Evolutionary conservation across 208 protist species (phyloP).

Genomic region (Leishmania guyanensis): DNA sequence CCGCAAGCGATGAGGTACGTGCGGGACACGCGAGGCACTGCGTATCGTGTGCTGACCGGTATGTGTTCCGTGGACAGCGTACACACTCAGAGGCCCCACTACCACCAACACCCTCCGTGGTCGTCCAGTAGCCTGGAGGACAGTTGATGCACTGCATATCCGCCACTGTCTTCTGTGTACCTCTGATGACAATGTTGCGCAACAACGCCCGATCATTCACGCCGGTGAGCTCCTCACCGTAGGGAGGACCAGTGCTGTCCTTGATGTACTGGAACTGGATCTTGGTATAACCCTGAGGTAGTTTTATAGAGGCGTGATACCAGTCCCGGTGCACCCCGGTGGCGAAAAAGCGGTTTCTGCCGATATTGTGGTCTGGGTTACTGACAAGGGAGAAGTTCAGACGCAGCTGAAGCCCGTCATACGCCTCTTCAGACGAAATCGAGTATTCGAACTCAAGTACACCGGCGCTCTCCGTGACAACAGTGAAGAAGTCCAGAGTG

Average conservation of each 20-base stretch:
- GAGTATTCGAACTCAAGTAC: constrained; percentile 13
- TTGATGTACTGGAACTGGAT: constrained; percentile 1
- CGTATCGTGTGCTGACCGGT: background rate
- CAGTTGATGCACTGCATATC: background rate
- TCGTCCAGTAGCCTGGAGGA: background rate
- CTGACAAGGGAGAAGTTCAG: background rate
- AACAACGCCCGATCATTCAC: constrained; percentile 8
- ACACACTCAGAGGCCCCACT: background rate
- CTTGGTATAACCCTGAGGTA: background rate
- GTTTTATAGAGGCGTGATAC: background rate
- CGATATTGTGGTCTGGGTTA: background rate
- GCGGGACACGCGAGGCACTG: background rate
- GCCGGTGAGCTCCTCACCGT: constrained; percentile 7
- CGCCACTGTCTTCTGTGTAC: background rate
- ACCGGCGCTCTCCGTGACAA: constrained; percentile 1
- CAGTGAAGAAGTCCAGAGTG: background rate
- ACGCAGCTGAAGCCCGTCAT: constrained; percentile 7
- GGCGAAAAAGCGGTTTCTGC: background rate
- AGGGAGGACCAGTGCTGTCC: constrained; percentile 1
- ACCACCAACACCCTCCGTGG: background rate
- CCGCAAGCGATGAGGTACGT: background rate
- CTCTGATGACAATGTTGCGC: constrained; percentile 5
- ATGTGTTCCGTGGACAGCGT: background rate
- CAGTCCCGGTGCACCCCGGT: background rate
- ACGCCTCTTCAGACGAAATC: constrained; percentile 3